phyloP scores from a whole-genome alignment of 257 asterid genomes.

The Cynanchum wilfordii region DNA sequence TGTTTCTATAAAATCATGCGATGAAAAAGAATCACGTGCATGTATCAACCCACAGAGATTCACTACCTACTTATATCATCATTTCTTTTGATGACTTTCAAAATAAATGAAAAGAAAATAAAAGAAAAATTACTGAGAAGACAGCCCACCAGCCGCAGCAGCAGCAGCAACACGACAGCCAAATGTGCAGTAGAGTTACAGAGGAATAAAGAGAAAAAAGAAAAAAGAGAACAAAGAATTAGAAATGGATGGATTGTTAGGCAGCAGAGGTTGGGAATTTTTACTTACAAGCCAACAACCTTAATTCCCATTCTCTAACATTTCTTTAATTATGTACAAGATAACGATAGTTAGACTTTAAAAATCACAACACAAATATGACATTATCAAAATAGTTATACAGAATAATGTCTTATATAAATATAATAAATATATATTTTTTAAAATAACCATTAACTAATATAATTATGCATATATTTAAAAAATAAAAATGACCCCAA shows the following conservation, averaged over 20 bases:
- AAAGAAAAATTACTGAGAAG: not conserved
- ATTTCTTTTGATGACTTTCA: not conserved
- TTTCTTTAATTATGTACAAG: no score
- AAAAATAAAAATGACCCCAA: no score
- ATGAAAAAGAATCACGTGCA: slow-evolving; percentile 1
- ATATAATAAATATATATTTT: no score
- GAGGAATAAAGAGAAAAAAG: not conserved
- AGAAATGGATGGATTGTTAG: slow-evolving; percentile 5
- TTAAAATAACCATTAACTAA: no score
- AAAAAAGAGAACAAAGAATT: not conserved
- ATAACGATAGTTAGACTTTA: no score
- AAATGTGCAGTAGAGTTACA: not conserved
- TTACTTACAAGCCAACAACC: slow-evolving; percentile 12
- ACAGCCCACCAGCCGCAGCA: not conserved
- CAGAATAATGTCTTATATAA: no score
- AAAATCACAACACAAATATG: no score
- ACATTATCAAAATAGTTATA: no score
- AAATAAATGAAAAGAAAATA: not conserved
- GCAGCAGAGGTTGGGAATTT: slow-evolving; percentile 19
- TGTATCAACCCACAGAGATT: not conserved
- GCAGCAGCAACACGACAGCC: not conserved
- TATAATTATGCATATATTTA: no score
- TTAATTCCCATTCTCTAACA: not conserved
- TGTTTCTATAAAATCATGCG: slow-evolving; percentile 5
- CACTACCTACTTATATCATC: not conserved